Base-by-base conservation (phyloP, 176 grass and related monocot genomes). In the Ananas comosus region DNA sequence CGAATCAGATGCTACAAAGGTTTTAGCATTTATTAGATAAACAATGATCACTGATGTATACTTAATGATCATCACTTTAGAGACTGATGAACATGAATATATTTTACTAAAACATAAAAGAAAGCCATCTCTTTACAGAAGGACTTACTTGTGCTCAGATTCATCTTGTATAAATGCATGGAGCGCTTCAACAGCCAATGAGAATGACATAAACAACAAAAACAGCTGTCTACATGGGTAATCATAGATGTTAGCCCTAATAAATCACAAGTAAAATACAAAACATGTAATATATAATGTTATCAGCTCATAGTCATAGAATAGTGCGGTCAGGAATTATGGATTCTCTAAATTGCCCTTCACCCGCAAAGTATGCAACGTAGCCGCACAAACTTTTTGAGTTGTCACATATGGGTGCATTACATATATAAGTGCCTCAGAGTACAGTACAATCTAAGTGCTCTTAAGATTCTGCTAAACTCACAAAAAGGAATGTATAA, bases 111-210 rank as follows among this genome's bases (percentile, higher is more conserved):
- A 25, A 13, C 5, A 70, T 18, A 10, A 73, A 52, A 19, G 25
- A 77, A 72, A 70, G 33, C 33, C 33, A 42, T 42, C 5, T 42
- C 33, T 42, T 6, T 42, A 42, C 33, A 6, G 48, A 74, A 56
- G 12, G 48, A 42, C 85, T 97, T 90, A 97, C 94, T 92, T 97
- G 78, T 97, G 94, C 66, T 97, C 89, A 13, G 94, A 97, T 80
- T 97, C 94, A 86, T 97, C 94, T 79, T 97, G 94, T 79, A 97
- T 90, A 78, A 97, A 92, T 5, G 94, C 85, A 68, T 97, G 94
- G 21, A 97, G 75, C 68, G 94, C 89, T 92, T 97, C 89, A 19
- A 97, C 89, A 24, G 89, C 89, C 78, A 97, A 76, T 29, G 94
- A 97, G 72, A 97, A 97, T 70, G 89, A 97, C 67, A 97, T 79